Percentiles rank a stretch among this genome's conserved stretches.
These are phyloP conservation scores for Cnidoscolus chayamansa DNA, from an alignment of 441 rosid species.

Conservation along the genomic window DNA sequence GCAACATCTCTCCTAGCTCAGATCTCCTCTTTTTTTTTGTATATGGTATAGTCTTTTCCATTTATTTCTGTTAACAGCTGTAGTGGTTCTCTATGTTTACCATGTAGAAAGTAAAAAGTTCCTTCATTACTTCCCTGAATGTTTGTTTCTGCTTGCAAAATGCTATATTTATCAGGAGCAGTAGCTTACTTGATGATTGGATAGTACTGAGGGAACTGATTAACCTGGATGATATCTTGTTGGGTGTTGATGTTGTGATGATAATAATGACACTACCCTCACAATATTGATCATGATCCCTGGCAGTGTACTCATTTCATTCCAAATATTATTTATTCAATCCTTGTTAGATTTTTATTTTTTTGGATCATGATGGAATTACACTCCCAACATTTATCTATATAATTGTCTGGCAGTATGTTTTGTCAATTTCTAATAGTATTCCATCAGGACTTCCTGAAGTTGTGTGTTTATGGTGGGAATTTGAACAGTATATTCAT, in stretches of 20 bases:
- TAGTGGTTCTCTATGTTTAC: not conserved
- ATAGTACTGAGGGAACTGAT: not conserved
- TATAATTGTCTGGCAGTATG: not conserved
- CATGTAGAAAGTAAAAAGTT: not conserved
- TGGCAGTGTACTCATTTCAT: not conserved
- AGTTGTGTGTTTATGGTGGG: not conserved
- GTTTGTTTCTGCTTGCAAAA: not conserved
- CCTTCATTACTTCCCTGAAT: not conserved
- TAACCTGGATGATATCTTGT: no score
- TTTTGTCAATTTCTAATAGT: not conserved
- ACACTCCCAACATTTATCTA: not conserved
- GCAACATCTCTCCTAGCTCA: not conserved
- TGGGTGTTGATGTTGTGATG: no score
- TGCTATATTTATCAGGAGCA: not conserved
- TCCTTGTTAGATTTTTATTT: no score
- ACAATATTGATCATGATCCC: not conserved
- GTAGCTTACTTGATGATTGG: not conserved
- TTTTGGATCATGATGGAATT: not conserved
- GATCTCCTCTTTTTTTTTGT: slow-evolving; percentile 12
- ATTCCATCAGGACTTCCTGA: not conserved
- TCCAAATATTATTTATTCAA: not conserved
- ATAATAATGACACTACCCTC: not conserved
- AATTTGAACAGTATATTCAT: not conserved
- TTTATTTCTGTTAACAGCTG: slow-evolving; percentile 3
- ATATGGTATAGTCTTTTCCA: not conserved